phyloP scores from a whole-genome alignment of 2,329 filamentous ascomycete genomes.

The Epichloe hybrida region DNA sequence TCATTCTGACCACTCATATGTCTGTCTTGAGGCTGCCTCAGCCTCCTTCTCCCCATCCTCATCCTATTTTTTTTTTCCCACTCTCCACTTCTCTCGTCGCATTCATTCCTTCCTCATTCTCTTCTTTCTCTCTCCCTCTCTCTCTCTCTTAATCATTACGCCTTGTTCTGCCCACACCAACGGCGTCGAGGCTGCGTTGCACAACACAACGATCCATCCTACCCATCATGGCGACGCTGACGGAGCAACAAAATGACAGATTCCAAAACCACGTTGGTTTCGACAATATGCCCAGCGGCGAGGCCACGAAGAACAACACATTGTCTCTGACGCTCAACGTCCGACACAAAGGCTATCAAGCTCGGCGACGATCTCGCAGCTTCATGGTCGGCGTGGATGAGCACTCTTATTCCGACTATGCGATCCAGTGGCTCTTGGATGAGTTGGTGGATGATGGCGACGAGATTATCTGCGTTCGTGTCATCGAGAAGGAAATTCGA shows the following conservation, averaged over 20 bases:
- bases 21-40: not conserved
- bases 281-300: conserved; percentile 44
- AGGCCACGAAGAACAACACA: conserved; percentile 45
- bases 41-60: not conserved
- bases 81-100: not conserved
- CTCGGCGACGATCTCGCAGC: conserved; percentile 66
- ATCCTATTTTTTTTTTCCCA: not conserved
- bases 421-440: conserved; percentile 82
- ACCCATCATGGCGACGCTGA: conserved; percentile 30
- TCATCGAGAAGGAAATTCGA: conserved; percentile 71
- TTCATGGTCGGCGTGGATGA: conserved; percentile 88
- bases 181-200: not conserved
- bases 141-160: not conserved
- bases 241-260: conserved; percentile 28
- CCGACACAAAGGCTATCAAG: conserved; percentile 76
- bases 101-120: no score
- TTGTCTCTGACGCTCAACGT: conserved; percentile 69
- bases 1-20: not conserved
- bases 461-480: conserved; percentile 79
- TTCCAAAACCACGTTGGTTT: conserved; percentile 48
- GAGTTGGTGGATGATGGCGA: conserved; percentile 89
- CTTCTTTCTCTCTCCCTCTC: not conserved
- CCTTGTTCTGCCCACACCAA: not conserved
- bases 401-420: conserved; percentile 84
- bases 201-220: not conserved